Evolutionary conservation across 176 grass and related monocot species (phyloP).

Genomic region (Rhynchospora breviuscula): DNA sequence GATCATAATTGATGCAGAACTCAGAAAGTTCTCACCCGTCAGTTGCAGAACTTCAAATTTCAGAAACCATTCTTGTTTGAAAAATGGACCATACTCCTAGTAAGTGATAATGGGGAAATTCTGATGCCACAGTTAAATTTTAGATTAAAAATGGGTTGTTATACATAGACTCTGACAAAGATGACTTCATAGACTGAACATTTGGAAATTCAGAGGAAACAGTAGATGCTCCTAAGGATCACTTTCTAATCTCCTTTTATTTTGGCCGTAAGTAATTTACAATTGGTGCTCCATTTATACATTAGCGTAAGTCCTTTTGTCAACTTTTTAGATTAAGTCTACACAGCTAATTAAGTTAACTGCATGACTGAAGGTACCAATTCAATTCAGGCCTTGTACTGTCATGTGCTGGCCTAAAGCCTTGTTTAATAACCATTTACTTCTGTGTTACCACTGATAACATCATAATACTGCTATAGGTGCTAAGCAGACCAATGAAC

Average conservation of each 20-base stretch:
- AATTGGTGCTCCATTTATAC: background rate
- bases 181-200: background rate
- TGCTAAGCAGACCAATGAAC: background rate
- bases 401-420: background rate
- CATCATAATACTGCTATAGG: background rate
- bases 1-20: background rate
- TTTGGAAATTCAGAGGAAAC: background rate
- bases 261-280: background rate
- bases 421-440: too few species aligned
- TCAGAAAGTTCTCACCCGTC: background rate
- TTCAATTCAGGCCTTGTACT: background rate
- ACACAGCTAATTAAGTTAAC: background rate
- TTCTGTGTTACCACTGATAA: background rate
- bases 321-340: background rate
- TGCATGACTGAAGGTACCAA: background rate
- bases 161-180: background rate
- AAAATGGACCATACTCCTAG: background rate
- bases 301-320: background rate
- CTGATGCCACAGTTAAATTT: background rate
- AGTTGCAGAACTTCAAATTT: background rate
- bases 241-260: background rate
- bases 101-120: background rate
- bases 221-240: background rate
- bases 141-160: background rate
- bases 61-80: background rate